Evolutionary conservation across 163 green algal genomes (phyloP), one percentile per base, ranked within the genome.

Genomic region (Scenedesmus sp.): DNA sequence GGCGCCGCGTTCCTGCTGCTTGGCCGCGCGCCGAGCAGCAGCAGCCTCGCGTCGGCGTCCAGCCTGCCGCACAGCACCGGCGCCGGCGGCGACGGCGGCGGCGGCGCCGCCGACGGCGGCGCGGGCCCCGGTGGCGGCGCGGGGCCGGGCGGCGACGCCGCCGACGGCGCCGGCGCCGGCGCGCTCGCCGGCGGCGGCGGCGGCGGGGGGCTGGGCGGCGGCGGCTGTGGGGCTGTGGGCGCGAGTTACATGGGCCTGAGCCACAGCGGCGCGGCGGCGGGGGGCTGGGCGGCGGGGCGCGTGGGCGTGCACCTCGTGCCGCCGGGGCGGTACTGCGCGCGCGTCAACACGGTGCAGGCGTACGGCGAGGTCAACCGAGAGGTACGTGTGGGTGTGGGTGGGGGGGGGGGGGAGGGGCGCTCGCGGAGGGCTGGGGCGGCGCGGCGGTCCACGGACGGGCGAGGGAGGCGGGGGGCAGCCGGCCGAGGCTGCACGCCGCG

Each of bases 281-380:
- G 45, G 36, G 70, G 58, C 76, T 66, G 60, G 29, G 39, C 45
- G 20, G 39, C 74, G 13, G 74, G 74, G 33, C 64, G 56, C 2
- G 64, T 91, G 60, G 73, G 82, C 20, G 88, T 93, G 54, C 87
- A 91, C 73, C 64, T 93, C 42, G 89, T 89, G 33, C 83, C 82
- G 11, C 39, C 77, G 47, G 81, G 78, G 5, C 78, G 64, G 29
- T 96, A 93, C 84, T 94, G 88, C 70, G 83, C 83, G 13, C 87
- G 92, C n/a, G 88, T 91, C 45, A 85, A 87, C 71, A 90, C 87
- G 26, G 69, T 92, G 36, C 67, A 90, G 67, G 79, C 82, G 6
- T 97, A 93, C 69, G 88, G 82, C 0, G 92, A 96, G 36, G 86
- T 93, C 36, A 95, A 92, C 83, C 87, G 89, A 77, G 87, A 93